phyloP scores from a whole-genome alignment of 352 stramenopile species.

The Saprolegnia parasitica region DNA sequence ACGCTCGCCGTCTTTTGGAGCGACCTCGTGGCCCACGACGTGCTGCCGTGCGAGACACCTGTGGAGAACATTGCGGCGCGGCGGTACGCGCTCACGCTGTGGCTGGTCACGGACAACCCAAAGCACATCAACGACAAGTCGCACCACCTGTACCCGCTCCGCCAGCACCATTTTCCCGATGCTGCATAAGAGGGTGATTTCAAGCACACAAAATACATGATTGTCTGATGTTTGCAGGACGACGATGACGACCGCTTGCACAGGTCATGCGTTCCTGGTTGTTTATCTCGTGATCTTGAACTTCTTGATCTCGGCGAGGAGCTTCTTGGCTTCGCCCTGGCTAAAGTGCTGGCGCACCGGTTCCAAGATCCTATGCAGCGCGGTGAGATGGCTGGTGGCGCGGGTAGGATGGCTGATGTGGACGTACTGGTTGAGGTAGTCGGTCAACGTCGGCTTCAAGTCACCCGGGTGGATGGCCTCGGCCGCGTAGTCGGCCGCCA shows the following conservation, averaged over 20 bases:
- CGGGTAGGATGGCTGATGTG: background rate
- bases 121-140: slow-evolving; percentile 44
- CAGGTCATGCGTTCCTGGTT: too few relatives aligned
- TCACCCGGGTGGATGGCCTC: slow-evolving; percentile 89
- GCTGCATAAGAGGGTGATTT: background rate
- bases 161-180: slow-evolving; percentile 38
- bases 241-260: background rate
- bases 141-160: slow-evolving; percentile 38
- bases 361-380: slow-evolving; percentile 85
- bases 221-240: background rate
- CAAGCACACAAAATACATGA: background rate
- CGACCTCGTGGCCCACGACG: slow-evolving; percentile 81
- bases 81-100: slow-evolving; percentile 85
- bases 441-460: slow-evolving; percentile 90
- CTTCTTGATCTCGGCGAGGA: slow-evolving; percentile 95
- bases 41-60: slow-evolving; percentile 48
- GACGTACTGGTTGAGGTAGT: slow-evolving; percentile 89
- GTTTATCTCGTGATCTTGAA: slow-evolving; percentile 93
- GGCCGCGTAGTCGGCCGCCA: slow-evolving; percentile 89
- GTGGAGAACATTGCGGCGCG: slow-evolving; percentile 29
- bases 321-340: slow-evolving; percentile 90
- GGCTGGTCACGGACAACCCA: slow-evolving; percentile 60
- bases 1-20: slow-evolving; percentile 85
- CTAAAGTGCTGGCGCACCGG: slow-evolving; percentile 97
- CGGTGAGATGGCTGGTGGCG: background rate